Conservation (phyloP, 2,329 filamentous ascomycete species). For the Neurospora sp. region DNA sequence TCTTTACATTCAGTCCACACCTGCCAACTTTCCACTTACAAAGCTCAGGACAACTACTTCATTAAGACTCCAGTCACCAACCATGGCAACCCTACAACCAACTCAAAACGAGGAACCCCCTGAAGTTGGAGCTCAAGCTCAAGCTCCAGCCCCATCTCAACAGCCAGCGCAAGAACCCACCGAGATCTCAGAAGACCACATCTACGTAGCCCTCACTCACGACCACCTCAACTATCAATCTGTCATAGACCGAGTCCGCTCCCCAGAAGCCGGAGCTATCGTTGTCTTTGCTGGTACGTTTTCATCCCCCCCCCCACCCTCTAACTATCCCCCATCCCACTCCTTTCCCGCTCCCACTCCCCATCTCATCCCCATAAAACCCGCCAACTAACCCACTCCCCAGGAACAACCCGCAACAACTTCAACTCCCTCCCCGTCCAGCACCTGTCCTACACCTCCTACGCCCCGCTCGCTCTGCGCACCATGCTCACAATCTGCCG, state of each 20-base stretch:
- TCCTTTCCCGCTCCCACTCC: not conserved
- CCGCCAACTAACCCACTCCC: slow-evolving; percentile 4
- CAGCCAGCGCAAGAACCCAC: slow-evolving; percentile 16
- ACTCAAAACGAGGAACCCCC: slow-evolving; percentile 16
- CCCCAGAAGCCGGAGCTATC: slow-evolving; percentile 63
- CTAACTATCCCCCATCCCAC: not conserved
- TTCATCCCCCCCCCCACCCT: not conserved
- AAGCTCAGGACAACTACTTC: not conserved
- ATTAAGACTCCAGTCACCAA: not conserved
- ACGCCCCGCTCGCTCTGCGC: slow-evolving; percentile 58
- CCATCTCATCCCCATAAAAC: not conserved
- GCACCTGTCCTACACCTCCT: slow-evolving; percentile 67
- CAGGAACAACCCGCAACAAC: slow-evolving; percentile 68
- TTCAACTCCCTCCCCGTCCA: slow-evolving; percentile 64
- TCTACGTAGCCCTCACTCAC: slow-evolving; percentile 61
- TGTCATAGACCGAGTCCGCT: slow-evolving; percentile 59
- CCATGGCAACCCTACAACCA: not conserved
- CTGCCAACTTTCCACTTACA: not conserved
- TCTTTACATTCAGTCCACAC: not conserved
- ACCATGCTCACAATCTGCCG: slow-evolving; percentile 58
- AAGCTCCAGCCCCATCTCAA: not conserved
- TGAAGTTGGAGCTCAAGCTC: not conserved
- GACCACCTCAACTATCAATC: slow-evolving; percentile 45
- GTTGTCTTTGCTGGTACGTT: slow-evolving; percentile 62
- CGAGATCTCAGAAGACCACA: slow-evolving; percentile 38